Conservation (phyloP, 495 filamentous ascomycete genomes). For the Ramalina intermedia region DNA sequence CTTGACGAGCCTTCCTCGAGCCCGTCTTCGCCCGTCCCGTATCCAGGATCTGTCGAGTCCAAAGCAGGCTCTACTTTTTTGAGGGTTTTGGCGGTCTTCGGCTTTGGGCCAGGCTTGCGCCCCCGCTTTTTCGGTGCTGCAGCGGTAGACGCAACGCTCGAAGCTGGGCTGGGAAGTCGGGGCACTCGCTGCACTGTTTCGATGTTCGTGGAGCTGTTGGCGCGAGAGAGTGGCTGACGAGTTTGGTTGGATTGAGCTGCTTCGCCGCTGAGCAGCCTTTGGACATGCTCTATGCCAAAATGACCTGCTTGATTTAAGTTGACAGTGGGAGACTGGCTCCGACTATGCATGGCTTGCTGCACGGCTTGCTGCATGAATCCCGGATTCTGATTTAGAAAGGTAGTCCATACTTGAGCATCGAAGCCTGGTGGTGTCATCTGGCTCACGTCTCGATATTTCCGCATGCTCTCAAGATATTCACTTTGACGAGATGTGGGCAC, state of each 20-base stretch:
- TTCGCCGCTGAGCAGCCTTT: slow-evolving; percentile 31
- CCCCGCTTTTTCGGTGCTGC: slow-evolving; percentile 14
- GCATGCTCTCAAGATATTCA: slow-evolving; percentile 51
- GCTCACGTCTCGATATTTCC: slow-evolving; percentile 44
- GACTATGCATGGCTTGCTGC: slow-evolving; percentile 6
- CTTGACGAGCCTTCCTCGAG: slow-evolving; percentile 45
- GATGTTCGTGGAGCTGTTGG: slow-evolving; percentile 6
- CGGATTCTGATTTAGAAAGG: slow-evolving; percentile 48
- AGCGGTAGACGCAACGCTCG: slow-evolving; percentile 19
- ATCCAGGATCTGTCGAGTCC: slow-evolving; percentile 40
- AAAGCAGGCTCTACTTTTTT: slow-evolving; percentile 18
- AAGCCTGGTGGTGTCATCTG: slow-evolving; percentile 47
- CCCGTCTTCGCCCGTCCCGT: slow-evolving; percentile 55
- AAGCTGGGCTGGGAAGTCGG: slow-evolving; percentile 26
- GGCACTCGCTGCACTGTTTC: slow-evolving; percentile 8
- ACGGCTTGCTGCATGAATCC: slow-evolving; percentile 12
- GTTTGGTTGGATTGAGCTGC: slow-evolving; percentile 19
- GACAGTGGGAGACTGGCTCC: slow-evolving; percentile 12
- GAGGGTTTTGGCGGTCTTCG: slow-evolving; percentile 1
- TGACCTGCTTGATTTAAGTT: slow-evolving; percentile 25
- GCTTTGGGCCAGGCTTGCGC: slow-evolving; percentile 10
- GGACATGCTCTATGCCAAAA: slow-evolving; percentile 37
- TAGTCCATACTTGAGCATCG: slow-evolving; percentile 55
- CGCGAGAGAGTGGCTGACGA: slow-evolving; percentile 1
- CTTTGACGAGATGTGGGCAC: slow-evolving; percentile 61